Percentiles rank a stretch among this genome's conserved stretches.
Conservation (phyloP, 352 stramenopile genomes). For the Globisporangium solare region DNA sequence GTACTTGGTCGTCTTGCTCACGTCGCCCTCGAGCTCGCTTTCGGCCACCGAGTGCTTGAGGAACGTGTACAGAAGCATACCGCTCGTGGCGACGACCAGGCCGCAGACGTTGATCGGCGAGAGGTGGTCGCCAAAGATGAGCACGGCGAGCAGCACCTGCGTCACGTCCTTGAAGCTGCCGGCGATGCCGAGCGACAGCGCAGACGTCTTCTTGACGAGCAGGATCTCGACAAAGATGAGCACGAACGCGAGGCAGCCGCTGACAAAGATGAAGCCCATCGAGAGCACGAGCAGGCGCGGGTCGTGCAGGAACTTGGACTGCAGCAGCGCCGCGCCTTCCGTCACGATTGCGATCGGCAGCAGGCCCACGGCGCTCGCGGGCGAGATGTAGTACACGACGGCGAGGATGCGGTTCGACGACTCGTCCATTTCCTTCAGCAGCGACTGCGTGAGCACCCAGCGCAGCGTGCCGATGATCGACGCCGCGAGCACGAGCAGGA, state of each 20-base stretch:
- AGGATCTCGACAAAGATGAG: constrained; percentile 82
- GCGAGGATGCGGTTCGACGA: constrained; percentile 60
- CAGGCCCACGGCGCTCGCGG: constrained; percentile 59
- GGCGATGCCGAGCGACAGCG: constrained; percentile 71
- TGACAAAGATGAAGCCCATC: constrained; percentile 61
- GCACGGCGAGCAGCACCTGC: constrained; percentile 69
- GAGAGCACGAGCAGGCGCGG: constrained; percentile 42
- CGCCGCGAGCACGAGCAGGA: constrained; percentile 62
- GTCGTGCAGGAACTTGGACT: constrained; percentile 57
- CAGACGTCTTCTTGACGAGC: constrained; percentile 80
- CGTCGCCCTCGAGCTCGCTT: constrained; percentile 2
- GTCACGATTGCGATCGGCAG: constrained; percentile 60
- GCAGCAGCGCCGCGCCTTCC: constrained; percentile 39
- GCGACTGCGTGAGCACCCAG: constrained; percentile 83
- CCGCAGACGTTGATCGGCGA: constrained; percentile 58
- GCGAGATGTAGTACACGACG: constrained; percentile 83
- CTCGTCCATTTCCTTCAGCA: constrained; percentile 62
- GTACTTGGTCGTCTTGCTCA: constrained; percentile 21
- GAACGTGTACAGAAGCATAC: constrained; percentile 75
- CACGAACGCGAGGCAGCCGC: constrained; percentile 62
- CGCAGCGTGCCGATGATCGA: constrained; percentile 69
- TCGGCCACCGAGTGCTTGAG: constrained; percentile 52
- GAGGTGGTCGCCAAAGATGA: constrained; percentile 73
- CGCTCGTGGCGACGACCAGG: constrained; percentile 61
- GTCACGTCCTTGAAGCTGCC: constrained; percentile 80